Evolutionary conservation across 352 stramenopile species (phyloP).

Genomic region (Pythium guiyangense): DNA sequence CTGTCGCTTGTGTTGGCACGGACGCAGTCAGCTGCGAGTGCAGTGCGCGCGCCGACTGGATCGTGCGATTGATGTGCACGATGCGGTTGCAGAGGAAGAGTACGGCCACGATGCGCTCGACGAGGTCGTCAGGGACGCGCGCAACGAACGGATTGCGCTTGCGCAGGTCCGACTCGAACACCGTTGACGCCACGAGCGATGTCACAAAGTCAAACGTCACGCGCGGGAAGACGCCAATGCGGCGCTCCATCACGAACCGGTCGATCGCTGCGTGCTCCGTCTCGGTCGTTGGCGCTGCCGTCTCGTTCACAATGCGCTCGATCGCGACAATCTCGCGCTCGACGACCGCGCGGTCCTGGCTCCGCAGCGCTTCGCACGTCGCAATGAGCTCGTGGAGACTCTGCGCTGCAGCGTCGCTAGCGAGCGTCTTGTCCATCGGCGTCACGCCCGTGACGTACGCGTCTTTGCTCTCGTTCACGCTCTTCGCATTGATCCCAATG

Average conservation of each 20-base stretch:
- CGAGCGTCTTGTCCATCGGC: constrained; percentile 29
- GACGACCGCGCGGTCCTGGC: constrained; percentile 46
- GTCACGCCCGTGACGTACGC: constrained; percentile 66
- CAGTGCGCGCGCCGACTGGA: constrained; percentile 41
- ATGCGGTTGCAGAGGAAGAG: constrained; percentile 80
- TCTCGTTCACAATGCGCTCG: constrained; percentile 50
- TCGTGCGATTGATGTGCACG: constrained; percentile 77
- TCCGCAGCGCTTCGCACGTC: constrained; percentile 45
- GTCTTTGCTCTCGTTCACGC: constrained; percentile 72
- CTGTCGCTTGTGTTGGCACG: neutral
- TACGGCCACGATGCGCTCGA: constrained; percentile 51
- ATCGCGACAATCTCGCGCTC: constrained; percentile 46
- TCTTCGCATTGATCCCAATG: constrained; percentile 80
- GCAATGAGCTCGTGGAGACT: constrained; percentile 46
- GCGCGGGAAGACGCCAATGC: constrained; percentile 48
- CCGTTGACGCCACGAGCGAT: constrained; percentile 55
- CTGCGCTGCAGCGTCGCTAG: constrained; percentile 16
- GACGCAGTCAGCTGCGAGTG: constrained; percentile 17
- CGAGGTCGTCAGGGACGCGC: constrained; percentile 21
- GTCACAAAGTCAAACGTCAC: constrained; percentile 80
- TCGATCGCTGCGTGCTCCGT: constrained; percentile 19
- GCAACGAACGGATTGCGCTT: constrained; percentile 64
- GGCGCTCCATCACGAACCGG: constrained; percentile 60
- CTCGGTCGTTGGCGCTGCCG: constrained; percentile 11
- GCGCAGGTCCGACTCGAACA: constrained; percentile 56